phyloP scores from a whole-genome alignment of 2,329 filamentous ascomycete genomes.

The Arachnopeziza araneosa region DNA sequence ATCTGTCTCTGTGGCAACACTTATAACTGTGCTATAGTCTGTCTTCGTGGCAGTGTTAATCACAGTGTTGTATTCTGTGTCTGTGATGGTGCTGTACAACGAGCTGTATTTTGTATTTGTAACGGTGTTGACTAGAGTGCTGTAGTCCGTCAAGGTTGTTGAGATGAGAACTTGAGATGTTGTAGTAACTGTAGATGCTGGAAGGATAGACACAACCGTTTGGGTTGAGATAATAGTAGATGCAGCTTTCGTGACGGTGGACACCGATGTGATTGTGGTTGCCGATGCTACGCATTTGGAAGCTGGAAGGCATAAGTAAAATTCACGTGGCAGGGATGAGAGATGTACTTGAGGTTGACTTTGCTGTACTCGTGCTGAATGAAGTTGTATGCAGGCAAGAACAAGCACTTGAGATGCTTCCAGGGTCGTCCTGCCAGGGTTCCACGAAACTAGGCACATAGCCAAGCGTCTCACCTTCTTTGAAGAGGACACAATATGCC shows the following conservation, averaged over 20 bases:
- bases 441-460: background rate
- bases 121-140: background rate
- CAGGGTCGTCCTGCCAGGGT: background rate
- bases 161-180: background rate
- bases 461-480: background rate
- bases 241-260: no score
- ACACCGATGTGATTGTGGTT: background rate
- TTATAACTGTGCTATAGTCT: no score
- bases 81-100: no score
- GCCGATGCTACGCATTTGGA: background rate
- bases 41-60: no score
- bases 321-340: no score
- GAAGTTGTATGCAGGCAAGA: background rate
- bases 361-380: background rate
- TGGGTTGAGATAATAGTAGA: background rate
- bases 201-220: background rate
- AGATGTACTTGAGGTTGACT: background rate
- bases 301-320: background rate
- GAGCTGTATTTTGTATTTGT: no score
- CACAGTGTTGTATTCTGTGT: no score
- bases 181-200: background rate
- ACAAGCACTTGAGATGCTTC: slow-evolving; percentile 1
- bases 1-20: background rate
- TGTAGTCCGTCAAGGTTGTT: background rate
- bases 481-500: background rate